Evolutionary conservation across 2,329 filamentous ascomycete species (phyloP).

Genomic region (Colletotrichum sp.): DNA sequence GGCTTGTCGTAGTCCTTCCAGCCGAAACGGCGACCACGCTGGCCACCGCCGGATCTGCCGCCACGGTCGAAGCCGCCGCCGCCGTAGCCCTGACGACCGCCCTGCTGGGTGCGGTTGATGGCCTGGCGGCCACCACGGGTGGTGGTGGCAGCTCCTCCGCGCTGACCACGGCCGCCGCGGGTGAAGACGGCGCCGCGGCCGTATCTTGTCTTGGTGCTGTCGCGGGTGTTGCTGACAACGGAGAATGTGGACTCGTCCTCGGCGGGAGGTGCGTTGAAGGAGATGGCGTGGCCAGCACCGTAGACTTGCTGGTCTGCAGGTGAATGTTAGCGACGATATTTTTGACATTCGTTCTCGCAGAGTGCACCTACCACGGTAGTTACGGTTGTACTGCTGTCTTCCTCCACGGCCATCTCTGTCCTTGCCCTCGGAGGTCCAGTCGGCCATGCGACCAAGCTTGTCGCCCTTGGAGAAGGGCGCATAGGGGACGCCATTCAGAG

Average conservation of each 20-base stretch:
- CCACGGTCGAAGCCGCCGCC: conserved; percentile 73
- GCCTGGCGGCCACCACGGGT: conserved; percentile 64
- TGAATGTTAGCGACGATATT: conserved; percentile 5
- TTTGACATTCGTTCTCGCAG: not conserved
- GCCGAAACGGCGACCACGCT: conserved; percentile 85
- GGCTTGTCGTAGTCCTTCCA: conserved; percentile 99
- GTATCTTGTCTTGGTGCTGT: conserved; percentile 85
- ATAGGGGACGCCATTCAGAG: conserved; percentile 93
- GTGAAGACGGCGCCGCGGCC: conserved; percentile 91
- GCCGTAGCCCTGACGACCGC: conserved; percentile 68
- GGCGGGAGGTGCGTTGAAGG: conserved; percentile 89
- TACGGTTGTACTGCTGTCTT: conserved; percentile 88
- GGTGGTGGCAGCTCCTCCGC: conserved; percentile 56
- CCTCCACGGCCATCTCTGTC: conserved; percentile 77
- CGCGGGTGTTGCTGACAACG: conserved; percentile 93
- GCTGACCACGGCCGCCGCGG: conserved; percentile 81
- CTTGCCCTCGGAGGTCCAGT: conserved; percentile 95
- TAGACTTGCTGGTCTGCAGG: conserved; percentile 91
- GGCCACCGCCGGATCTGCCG: conserved; percentile 71
- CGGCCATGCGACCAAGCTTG: conserved; percentile 98
- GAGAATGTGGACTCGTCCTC: conserved; percentile 99
- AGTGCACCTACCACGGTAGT: conserved; percentile 77
- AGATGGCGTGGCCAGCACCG: conserved; percentile 82
- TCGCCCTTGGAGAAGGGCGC: conserved; percentile 98
- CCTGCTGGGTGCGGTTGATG: conserved; percentile 69